Base-by-base conservation (phyloP, 106 monocot species). In the Dendrobium officinale region DNA sequence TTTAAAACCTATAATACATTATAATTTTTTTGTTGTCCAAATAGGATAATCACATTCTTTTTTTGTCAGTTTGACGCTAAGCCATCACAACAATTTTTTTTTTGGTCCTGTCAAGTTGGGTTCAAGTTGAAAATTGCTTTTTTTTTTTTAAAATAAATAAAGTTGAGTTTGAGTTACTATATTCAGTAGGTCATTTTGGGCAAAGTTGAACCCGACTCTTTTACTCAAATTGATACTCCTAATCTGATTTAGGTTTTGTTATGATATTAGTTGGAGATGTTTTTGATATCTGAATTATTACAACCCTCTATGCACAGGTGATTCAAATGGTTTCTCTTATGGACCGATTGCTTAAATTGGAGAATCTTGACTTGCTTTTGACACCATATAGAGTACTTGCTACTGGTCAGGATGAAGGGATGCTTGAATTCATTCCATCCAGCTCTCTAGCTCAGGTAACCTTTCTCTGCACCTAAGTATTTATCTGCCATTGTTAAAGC, bases 251-350 rank as follows among this genome's bases (percentile, higher is more conserved):
- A 72, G 8, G 33, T 15, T 72, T 72, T 22, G 13, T 72, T 40
- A 29, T 70, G 70, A 70, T 72, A 37, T 5, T 40, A 37, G 16
- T 72, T 11, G 17, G 33, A n/a, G 72, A 72, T 67, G 27, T 15
- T 27, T 4, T 40, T 17, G 15, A 72, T 72, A 72, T 72, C 16
- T 27, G 16, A 33, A 72, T 72, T 40, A 72, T 40, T 72, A 72
- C 16, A 51, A 9, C 72, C 29, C 51, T 59, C 13, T 77, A 29
- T 77, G 8, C 80, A 54, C 79, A 98, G 97, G 94, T 98, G 43
- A 91, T 98, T 88, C 97, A 98, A 82, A 94, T 94, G 94, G 92
- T 98, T 76, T 89, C 97, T 79, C 92, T 98, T 45, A 98, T 98
- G 97, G 97, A 98, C 78, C 87, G 96, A 51, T 85, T 96, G 86